Percentiles rank a stretch among this genome's conserved stretches.
Evolutionary conservation across 495 filamentous ascomycete species (phyloP).

Genomic region (Podospora conica): DNA sequence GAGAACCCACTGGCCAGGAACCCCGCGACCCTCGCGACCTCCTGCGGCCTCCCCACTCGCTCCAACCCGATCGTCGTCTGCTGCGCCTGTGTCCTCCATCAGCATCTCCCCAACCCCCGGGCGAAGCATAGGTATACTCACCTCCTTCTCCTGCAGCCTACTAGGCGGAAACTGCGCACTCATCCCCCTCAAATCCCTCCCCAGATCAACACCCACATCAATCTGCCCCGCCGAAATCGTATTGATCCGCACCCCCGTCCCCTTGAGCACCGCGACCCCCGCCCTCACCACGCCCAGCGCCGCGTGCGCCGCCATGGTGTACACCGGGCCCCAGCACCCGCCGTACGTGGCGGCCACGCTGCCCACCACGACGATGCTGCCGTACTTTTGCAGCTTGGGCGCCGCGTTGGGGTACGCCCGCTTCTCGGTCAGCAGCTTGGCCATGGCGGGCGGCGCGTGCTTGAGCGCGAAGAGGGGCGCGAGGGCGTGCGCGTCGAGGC

Average conservation of each 20-base stretch:
- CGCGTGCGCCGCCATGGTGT: conserved; percentile 54
- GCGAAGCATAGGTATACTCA: conserved; percentile 6
- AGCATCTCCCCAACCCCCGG: neutral
- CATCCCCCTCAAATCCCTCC: conserved; percentile 50
- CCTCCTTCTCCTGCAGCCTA: conserved; percentile 46
- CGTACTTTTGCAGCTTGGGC: conserved; percentile 50
- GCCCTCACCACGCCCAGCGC: conserved; percentile 53
- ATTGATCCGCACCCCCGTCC: conserved; percentile 54
- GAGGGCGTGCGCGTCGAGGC: conserved; percentile 52
- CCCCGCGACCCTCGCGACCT: conserved; percentile 53
- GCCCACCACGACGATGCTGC: conserved; percentile 53
- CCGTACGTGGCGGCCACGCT: conserved; percentile 52
- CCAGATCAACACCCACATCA: conserved; percentile 52
- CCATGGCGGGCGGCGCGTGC: conserved; percentile 57
- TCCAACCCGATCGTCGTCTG: conserved; percentile 25
- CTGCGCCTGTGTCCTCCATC: conserved; percentile 7
- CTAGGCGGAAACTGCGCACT: conserved; percentile 50
- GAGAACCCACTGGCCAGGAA: conserved; percentile 53
- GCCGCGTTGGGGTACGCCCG: conserved; percentile 54
- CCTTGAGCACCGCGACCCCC: conserved; percentile 53
- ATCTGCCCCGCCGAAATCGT: conserved; percentile 54
- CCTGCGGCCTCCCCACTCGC: conserved; percentile 36
- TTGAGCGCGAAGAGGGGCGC: conserved; percentile 59
- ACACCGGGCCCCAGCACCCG: conserved; percentile 52
- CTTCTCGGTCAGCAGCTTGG: conserved; percentile 44